Evolutionary conservation across 2,329 filamentous ascomycete species (phyloP), one percentile per base, ranked within the genome.

Genomic region (Colletotrichum kahawae): DNA sequence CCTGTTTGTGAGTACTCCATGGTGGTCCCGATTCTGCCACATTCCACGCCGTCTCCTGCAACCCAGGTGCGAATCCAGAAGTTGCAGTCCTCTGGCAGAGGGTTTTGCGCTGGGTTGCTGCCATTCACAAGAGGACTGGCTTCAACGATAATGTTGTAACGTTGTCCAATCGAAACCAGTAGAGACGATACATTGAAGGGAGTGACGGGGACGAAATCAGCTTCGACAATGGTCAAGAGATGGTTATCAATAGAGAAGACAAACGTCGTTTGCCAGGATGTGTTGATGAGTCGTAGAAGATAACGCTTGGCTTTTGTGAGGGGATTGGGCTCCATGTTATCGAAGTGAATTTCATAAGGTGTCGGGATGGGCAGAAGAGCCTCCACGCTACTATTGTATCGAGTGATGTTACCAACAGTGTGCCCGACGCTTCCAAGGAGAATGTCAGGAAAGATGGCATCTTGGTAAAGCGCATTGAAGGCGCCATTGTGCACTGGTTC

Each of bases 121-220:
- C 36, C n/a, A 3, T 77, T 48, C 36, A 24, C 7, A 18, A 54
- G 48, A 2, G 75, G 74, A 31, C 76, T 76, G 62, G 79, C 80
- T 29, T 80, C 78, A 7, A 81, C 76, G n/a, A 81, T 71, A 4
- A 81, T 76, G 29, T 80, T 77, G 65, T 77, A 78, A 9, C 80
- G 75, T 76, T 89, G 87, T 56, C 89, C 89, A 59, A 90, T 84
- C 51, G 84, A 87, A 8, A 91, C 82, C 7, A 83, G 85, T 10
- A 91, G 81, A n/a, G 85, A 82, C 4, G 87, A 82, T 0, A 86
- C 86, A 2, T 83, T 81, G 78, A 90, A 91, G 0, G 89, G 88
- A 66, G 83, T 78, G 67, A 88, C 79, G 0, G 85, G 83, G 0
- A 88, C 86, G n/a, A 88, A 87, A 74, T 89, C 88, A 51, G 83